A percentile compares a stretch with the other conserved stretches of the same genome.
phyloP scores from a whole-genome alignment of 1,284 basidiomycete genomes.

The Chiua sp. region DNA sequence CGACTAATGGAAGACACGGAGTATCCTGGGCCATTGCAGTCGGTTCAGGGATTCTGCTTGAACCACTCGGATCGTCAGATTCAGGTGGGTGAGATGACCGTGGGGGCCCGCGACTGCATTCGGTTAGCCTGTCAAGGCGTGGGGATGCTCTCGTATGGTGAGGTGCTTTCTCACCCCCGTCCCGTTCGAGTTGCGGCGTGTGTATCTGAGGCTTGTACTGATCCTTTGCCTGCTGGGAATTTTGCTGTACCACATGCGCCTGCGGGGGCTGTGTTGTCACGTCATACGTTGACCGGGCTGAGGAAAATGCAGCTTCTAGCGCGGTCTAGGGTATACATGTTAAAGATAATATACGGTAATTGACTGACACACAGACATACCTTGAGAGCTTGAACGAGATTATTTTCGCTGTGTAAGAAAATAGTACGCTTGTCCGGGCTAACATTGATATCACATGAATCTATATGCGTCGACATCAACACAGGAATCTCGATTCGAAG shows the following conservation, averaged over 20 bases:
- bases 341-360: neutral
- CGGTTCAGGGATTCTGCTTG: neutral
- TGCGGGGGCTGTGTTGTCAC: slow-evolving; percentile 7
- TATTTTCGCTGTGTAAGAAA: slow-evolving; percentile 88
- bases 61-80: neutral
- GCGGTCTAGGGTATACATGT: slow-evolving; percentile 28
- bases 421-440: slow-evolving; percentile 97
- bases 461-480: slow-evolving; percentile 44
- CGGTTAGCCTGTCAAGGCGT: neutral
- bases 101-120: neutral
- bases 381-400: slow-evolving; percentile 81
- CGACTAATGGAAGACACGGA: slow-evolving; percentile 11
- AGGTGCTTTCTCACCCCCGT: slow-evolving; percentile 8
- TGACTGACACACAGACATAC: slow-evolving; percentile 43
- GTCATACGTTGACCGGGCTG: slow-evolving; percentile 40
- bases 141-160: neutral
- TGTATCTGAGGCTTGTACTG: neutral
- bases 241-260: slow-evolving; percentile 1
- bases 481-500: neutral
- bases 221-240: slow-evolving; percentile 2
- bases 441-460: slow-evolving; percentile 93
- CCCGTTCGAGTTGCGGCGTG: neutral
- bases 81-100: neutral
- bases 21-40: slow-evolving; percentile 8
- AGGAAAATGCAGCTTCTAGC: slow-evolving; percentile 69